Conservation (phyloP, 2,329 filamentous ascomycete genomes). For the Colletotrichum euphorbiae region DNA sequence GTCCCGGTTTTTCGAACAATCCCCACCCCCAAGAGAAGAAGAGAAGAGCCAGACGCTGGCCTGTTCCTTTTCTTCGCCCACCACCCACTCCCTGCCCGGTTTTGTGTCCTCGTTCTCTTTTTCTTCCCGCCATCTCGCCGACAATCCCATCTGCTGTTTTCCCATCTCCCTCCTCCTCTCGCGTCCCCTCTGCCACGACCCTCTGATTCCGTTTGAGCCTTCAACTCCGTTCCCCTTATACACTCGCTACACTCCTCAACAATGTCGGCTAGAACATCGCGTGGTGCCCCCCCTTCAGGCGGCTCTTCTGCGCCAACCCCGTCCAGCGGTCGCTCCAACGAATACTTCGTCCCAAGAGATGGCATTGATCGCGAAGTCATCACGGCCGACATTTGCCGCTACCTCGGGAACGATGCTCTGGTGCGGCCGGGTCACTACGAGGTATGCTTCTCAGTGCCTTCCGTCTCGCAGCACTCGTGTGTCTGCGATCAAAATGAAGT, state of each 20-base stretch:
- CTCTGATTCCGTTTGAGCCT: constrained; percentile 34
- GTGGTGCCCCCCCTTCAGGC: constrained; percentile 45
- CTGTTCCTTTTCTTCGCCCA: constrained; percentile 46
- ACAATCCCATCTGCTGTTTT: constrained; percentile 44
- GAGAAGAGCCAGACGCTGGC: constrained; percentile 39
- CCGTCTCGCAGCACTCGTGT: neutral
- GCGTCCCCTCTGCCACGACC: constrained; percentile 33
- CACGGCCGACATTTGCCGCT: constrained; percentile 86
- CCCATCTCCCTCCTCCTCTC: constrained; percentile 43
- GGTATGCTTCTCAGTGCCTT: constrained; percentile 59
- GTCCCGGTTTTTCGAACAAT: constrained; percentile 36
- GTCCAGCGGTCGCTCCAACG: constrained; percentile 70
- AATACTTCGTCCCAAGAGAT: constrained; percentile 84
- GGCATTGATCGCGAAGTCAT: constrained; percentile 88
- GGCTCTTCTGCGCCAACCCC: constrained; percentile 50
- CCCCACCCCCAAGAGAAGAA: constrained; percentile 36
- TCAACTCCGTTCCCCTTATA: constrained; percentile 36
- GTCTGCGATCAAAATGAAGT: neutral
- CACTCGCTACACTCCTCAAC: constrained; percentile 45
- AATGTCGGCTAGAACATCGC: constrained; percentile 56
- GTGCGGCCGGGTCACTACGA: constrained; percentile 80
- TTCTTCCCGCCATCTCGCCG: constrained; percentile 46
- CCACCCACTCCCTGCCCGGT: constrained; percentile 45
- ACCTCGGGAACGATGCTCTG: constrained; percentile 84
- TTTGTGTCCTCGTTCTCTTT: constrained; percentile 45